These are phyloP conservation scores for Pseudovirgaria hyperparasitica DNA, from an alignment of 2,329 filamentous ascomycete genomes.

Conservation along the genomic window DNA sequence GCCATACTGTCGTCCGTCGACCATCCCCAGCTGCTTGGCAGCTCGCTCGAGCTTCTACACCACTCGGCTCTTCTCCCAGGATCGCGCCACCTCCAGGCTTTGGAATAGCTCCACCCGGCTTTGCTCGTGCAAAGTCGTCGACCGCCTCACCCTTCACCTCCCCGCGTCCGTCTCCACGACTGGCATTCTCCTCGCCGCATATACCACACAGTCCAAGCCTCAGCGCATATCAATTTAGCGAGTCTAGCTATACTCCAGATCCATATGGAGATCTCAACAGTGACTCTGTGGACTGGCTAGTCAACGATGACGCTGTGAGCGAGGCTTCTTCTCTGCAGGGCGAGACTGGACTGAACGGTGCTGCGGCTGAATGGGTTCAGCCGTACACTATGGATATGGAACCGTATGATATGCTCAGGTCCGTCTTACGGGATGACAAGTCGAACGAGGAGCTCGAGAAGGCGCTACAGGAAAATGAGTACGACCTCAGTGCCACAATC, in stretches of 20 bases:
- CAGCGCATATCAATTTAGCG: conserved; percentile 91
- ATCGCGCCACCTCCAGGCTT: conserved; percentile 75
- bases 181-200: conserved; percentile 76
- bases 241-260: conserved; percentile 65
- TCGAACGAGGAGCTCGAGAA: conserved; percentile 90
- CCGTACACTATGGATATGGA: conserved; percentile 77
- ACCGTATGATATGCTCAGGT: conserved; percentile 93
- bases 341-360: conserved; percentile 61
- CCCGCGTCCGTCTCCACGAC: conserved; percentile 79
- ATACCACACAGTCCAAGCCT: conserved; percentile 91
- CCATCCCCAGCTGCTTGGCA: conserved; percentile 93
- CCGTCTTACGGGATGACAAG: conserved; percentile 77
- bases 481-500: conserved; percentile 87
- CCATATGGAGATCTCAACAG: conserved; percentile 83
- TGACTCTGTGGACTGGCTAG: conserved; percentile 94
- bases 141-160: conserved; percentile 86
- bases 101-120: conserved; percentile 55
- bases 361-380: conserved; percentile 66
- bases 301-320: conserved; percentile 72
- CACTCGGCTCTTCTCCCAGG: conserved; percentile 69
- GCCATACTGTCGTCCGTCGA: conserved; percentile 79
- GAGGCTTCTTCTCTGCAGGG: conserved; percentile 61
- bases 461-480: conserved; percentile 79
- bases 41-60: conserved; percentile 59
- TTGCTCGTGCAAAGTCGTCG: conserved; percentile 62